A percentile compares a stretch with the other conserved stretches of the same genome.
phyloP scores from a whole-genome alignment of 1,284 basidiomycete species.

The Moesziomyces sp. region DNA sequence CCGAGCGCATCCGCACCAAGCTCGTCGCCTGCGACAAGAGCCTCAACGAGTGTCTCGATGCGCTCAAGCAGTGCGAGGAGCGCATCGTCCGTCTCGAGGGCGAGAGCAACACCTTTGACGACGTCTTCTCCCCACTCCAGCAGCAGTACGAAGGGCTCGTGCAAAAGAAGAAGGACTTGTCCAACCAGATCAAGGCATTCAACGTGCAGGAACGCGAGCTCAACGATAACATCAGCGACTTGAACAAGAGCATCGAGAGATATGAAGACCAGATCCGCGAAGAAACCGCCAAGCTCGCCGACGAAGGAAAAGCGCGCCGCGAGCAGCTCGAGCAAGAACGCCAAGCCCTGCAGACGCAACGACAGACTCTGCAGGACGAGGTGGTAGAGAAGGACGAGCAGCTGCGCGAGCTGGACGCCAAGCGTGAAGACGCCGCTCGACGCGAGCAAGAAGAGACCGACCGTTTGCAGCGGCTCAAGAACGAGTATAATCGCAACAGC shows the following conservation, averaged over 20 bases:
- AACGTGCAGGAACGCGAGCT: conserved; percentile 46
- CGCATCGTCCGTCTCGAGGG: conserved; percentile 58
- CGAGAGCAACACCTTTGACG: conserved; percentile 31
- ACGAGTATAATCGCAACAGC: conserved; percentile 15
- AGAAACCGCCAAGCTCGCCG: conserved; percentile 57
- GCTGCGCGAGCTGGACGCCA: conserved; percentile 32
- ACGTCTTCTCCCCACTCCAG: conserved; percentile 37
- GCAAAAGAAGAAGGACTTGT: conserved; percentile 67
- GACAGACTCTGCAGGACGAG: conserved; percentile 34
- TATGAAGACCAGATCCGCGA: conserved; percentile 72
- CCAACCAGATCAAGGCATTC: conserved; percentile 68
- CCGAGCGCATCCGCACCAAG: conserved; percentile 42
- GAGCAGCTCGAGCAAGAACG: conserved; percentile 48
- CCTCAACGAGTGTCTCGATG: conserved; percentile 24
- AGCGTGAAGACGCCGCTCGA: conserved; percentile 20
- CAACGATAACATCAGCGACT: conserved; percentile 47
- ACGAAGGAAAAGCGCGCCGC: conserved; percentile 54
- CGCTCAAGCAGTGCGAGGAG: conserved; percentile 33
- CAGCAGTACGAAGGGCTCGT: conserved; percentile 40
- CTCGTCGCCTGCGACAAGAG: conserved; percentile 35
- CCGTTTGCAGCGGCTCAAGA: conserved; percentile 18
- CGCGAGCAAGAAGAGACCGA: conserved; percentile 18
- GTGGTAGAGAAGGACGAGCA: conserved; percentile 27
- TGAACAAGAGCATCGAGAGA: conserved; percentile 70
- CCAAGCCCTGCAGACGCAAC: conserved; percentile 29